Percentiles rank a stretch among this genome's conserved stretches.
These are phyloP conservation scores for Lactarius deliciosus DNA, from an alignment of 768 basidiomycete species.

Conservation along the genomic window DNA sequence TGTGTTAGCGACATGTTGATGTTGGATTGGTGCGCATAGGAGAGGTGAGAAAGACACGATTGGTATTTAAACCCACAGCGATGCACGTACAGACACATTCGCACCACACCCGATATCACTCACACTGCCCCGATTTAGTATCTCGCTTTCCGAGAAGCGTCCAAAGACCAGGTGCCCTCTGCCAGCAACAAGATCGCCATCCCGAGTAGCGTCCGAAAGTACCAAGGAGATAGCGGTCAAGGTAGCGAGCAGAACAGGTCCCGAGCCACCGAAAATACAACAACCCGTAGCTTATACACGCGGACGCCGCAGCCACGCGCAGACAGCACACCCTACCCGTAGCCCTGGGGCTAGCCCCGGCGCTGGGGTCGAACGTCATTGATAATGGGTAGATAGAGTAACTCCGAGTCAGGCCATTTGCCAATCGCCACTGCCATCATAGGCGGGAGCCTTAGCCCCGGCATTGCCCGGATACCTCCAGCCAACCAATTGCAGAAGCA, in stretches of 20 bases:
- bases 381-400: conserved; percentile 22
- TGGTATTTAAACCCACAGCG: conserved; percentile 24
- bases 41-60: conserved; percentile 1
- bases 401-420: neutral
- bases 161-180: neutral
- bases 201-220: conserved; percentile 6
- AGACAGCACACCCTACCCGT: conserved; percentile 16
- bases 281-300: neutral
- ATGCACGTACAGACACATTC: neutral
- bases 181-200: neutral
- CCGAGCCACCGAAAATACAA: conserved; percentile 17
- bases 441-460: neutral
- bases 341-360: conserved; percentile 12
- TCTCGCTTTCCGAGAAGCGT: neutral
- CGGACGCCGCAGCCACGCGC: neutral
- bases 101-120: neutral
- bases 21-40: neutral
- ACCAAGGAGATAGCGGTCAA: neutral
- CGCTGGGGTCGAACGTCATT: conserved; percentile 17
- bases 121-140: conserved; percentile 2
- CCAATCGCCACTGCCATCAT: neutral
- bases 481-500: neutral
- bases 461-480: neutral
- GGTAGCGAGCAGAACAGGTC: conserved; percentile 14
- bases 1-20: conserved; percentile 4